Base-by-base conservation (phyloP, 257 asterid genomes). In the Cordia subcordata region DNA sequence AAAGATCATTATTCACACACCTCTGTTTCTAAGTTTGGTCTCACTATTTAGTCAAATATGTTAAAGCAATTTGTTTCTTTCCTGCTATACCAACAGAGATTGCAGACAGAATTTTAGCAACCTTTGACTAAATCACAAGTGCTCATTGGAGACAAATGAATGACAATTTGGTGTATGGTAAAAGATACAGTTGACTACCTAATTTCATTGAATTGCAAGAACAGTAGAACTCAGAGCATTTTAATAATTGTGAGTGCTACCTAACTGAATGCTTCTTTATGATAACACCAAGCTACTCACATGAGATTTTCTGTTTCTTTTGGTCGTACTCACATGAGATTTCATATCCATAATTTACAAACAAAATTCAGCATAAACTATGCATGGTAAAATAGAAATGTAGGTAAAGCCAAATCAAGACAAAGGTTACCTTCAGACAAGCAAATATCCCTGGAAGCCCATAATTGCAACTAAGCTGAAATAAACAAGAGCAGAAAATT, bases 361-460 rank as follows among this genome's bases (percentile, higher is more conserved):
- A 27, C 35, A 27, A 27, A 27, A 27, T 6, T 27, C 6, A 27
- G 35, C 62, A 18, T 37, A 16, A 4, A 57, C 35, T 16, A 16
- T 17, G 10, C 12, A 11, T 13, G 5, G 45, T 37, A 38, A 1
- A 21, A 52, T 21, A 18, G 10, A 8, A 53, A 52, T 35, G 39
- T 8, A 63, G 44, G 18, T 11, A 39, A 17, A 23, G 53, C 17
- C 8, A 33, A 33, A 49, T 21, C 47, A 17, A 49, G 50, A 11
- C 23, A 55, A 39, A 62, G 20, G 49, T 66, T 68, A 73, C 79
- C 79, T 73, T 73, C 50, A 73, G 71, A 54, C 75, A 68, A 58
- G 78, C 71, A 15, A 68, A 68, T 45, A 73, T 73, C 22, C 79
- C 79, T 11, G 75, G 71, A 15, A 64, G 73, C 68, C 79, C 79